Evolutionary conservation across 345 rosid genomes (phyloP), one percentile per base, ranked within the genome.

Genomic region (Microcos paniculata): DNA sequence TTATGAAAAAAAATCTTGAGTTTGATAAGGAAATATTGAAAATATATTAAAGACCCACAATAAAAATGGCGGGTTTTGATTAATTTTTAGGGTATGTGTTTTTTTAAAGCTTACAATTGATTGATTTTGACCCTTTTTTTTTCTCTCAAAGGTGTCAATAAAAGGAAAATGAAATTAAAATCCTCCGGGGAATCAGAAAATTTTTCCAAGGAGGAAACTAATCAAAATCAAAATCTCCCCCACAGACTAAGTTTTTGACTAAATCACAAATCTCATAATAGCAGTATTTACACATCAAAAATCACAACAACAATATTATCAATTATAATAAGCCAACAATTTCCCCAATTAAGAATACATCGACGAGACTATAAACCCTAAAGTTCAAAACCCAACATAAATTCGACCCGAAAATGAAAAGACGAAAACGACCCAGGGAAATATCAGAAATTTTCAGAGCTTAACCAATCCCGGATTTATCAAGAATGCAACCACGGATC

Each of bases 1-100:
- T 68, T 62, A 13, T 14, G 72, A 16, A 52, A 67, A 42, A 63
- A 69, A 82, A 75, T 70, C 84, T 81, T 72, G 49, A 72, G 56
- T 71, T 77, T 63, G 65, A 63, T 71, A 46, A 24, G 40, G 70
- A 72, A 61, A 8, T 23, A 19, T 14, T 46, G 3, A 46, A 77
- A 74, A 56, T 70, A 26, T 16, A 35, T 48, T 45, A 52, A 43
- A 74, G 81, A 63, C 84, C 90, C 91, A 86, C 90, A 82, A 85
- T 77, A 86, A 92, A 92, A 90, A 85, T 24, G 84, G 89, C 81
- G 90, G 91, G 85, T 51, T 68, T 68, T 28, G 31, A 48, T 68
- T 77, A 84, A 80, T 74, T 71, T 68, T 48, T 18, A 76, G 72
- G 80, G 71, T 80, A 43, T 48, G 73, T 64, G 64, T 71, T 68